Evolutionary conservation across 1,139 yeast species (phyloP), one percentile per base, ranked within the genome.

Genomic region (Blastobotrys arbuscula): DNA sequence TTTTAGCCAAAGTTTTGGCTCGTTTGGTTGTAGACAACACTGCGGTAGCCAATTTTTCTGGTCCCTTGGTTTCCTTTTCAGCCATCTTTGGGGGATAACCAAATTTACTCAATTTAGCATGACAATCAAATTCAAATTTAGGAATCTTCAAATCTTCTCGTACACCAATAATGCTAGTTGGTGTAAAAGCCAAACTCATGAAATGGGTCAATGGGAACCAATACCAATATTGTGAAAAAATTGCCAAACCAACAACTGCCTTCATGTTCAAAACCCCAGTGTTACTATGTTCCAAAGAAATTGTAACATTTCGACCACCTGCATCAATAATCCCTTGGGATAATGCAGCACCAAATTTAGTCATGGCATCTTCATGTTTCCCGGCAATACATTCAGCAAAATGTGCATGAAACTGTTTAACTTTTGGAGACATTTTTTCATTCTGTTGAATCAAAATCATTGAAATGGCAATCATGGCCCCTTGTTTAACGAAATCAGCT

Each of bases 271-370:
- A 77, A 15, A 96, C 89, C 53, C 89, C 95, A 34, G 96, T 88
- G 57, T 88, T 92, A n/a, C 82, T 63, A 65, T 92, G 87, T 67
- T 92, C 97, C 50, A 92, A 74, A 58, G 85, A 85, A 56, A 92
- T 89, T 0, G 97, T 90, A n/a, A 87, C 95, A 62, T 94, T 92
- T 66, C 98, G 81, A 19, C 99, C 99, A 70, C 98, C 97, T 13
- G 98, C 98, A 70, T 92, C 97, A 66, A 94, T 83, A 57, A 92
- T 92, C 67, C 99, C 98, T 71, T 90, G 97, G 12, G 97, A 92
- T 48, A 94, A 73, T 18, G 97, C 88, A 36, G 98, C 97, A 64
- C 99, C 99, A 68, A 90, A 92, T 70, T 89, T 90, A 40, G 97
- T 96, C 69, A 94, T 78, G 6, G 96, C 96, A 69, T 92, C 98